Conservation (phyloP, 306 rosid genomes). For the Arachis hypogaea region DNA sequence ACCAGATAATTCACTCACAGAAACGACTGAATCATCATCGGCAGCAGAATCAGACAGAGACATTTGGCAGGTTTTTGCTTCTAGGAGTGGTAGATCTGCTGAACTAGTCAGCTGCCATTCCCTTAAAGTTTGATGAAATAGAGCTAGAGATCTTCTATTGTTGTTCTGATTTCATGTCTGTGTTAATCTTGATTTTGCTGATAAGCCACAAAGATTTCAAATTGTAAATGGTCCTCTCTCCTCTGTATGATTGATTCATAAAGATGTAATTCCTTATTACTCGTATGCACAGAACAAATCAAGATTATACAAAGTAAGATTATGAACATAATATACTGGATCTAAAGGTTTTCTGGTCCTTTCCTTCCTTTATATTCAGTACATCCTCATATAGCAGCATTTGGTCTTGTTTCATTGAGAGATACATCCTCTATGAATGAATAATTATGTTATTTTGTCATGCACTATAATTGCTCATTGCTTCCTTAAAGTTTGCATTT, state of each 20-base stretch:
- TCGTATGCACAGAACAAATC: slow-evolving; percentile 6
- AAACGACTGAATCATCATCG: slow-evolving; percentile 16
- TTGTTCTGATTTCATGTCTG: not conserved
- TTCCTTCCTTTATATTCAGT: slow-evolving; percentile 21
- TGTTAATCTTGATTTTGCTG: slow-evolving; percentile 18
- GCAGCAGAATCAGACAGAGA: slow-evolving; percentile 37
- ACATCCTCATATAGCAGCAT: not conserved
- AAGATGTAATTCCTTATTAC: slow-evolving; percentile 22
- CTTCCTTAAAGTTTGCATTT: slow-evolving; percentile 2
- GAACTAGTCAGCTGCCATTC: slow-evolving; percentile 56
- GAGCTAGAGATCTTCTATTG: not conserved
- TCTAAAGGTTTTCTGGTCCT: not conserved
- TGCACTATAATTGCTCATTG: slow-evolving; percentile 2
- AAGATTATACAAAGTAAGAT: slow-evolving; percentile 17
- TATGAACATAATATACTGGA: not conserved
- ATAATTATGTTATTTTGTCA: slow-evolving; percentile 22
- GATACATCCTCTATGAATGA: slow-evolving; percentile 29
- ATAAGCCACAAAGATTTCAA: slow-evolving; percentile 6
- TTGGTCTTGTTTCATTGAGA: slow-evolving; percentile 1
- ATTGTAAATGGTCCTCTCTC: slow-evolving; percentile 29
- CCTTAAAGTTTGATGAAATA: slow-evolving; percentile 42
- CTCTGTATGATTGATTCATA: slow-evolving; percentile 23
- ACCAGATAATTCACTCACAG: slow-evolving; percentile 5
- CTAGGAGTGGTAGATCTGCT: slow-evolving; percentile 42
- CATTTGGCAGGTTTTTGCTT: slow-evolving; percentile 48